Evolutionary conservation across 2,329 filamentous ascomycete genomes (phyloP), one percentile per base, ranked within the genome.

Genomic region (Penicillium sp.): DNA sequence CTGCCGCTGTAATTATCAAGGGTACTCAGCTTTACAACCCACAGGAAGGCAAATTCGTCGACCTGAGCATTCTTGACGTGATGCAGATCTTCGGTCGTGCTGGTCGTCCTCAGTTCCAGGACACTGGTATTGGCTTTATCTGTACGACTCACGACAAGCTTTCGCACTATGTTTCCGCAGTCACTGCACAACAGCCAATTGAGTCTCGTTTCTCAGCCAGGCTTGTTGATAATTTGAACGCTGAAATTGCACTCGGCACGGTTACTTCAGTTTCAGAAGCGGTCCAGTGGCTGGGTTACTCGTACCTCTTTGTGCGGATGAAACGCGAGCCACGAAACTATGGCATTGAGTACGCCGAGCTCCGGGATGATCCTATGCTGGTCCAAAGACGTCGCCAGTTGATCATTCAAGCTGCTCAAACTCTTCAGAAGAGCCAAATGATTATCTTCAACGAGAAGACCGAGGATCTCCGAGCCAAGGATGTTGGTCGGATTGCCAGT

Each of bases 31-130:
- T 98, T 0, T 98, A 98, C 71, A 97, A 90, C 65, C 85, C 93
- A 0, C 88, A 96, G 65, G 91, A 95, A 42, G 93, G 93, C 69
- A 95, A 95, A 69, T 97, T 96, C 58, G 86, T 96, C 16, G 93
- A 98, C 63, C 77, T 98, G 4, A 91, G 93, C 3, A 98, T 98
- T 55, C 78, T 98, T 2, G 93, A 98, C 66, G 93, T 98, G 13
- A 76, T 98, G 45, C 93, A 98, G 66, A 98, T 98, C 49, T 98
- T 98, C 63, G 93, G 93, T 75, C 90, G 93, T 78, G 94, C 93
- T 49, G 93, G 93, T 75, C 86, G 93, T 67, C 93, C 94, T 32
- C 93, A 98, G 64, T 98, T 96, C 58, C 90, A 97, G 64, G 93
- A 97, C 62, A 93, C 86, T 28, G 93, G 93, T 75, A 95, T 97